Evolutionary conservation across 78 protist species (phyloP).

Genomic region (Tieghemostelium lacteum): DNA sequence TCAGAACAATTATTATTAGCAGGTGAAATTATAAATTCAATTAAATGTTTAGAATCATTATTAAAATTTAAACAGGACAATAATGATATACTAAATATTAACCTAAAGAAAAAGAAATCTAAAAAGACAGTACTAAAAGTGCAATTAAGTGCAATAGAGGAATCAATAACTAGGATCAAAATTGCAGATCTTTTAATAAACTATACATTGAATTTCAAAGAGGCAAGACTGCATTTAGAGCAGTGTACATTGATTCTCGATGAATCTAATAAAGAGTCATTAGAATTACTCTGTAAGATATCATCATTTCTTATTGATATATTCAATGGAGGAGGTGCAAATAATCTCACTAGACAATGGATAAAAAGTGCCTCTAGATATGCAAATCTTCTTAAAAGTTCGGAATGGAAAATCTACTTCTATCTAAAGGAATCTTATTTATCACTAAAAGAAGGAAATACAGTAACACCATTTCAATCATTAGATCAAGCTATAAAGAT

Average conservation of each 20-base stretch:
- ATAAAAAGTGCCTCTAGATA: constrained; percentile 38
- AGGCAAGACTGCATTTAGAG: constrained; percentile 50
- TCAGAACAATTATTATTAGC: constrained; percentile 18
- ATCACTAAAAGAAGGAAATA: constrained; percentile 22
- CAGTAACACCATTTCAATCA: background rate
- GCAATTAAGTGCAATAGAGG: constrained; percentile 10
- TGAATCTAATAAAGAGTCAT: constrained; percentile 5
- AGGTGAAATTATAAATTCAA: constrained; percentile 40
- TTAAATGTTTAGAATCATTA: constrained; percentile 27
- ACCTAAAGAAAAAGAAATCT: background rate
- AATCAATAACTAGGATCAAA: constrained; percentile 42
- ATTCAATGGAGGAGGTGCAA: constrained; percentile 25
- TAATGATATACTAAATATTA: background rate
- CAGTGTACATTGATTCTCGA: constrained; percentile 27
- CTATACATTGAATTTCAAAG: constrained; percentile 34
- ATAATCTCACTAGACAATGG: constrained; percentile 48
- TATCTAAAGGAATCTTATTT: constrained; percentile 33
- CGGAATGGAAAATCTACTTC: constrained; percentile 42
- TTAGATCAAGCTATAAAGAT: constrained; percentile 16
- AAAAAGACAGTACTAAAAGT: background rate
- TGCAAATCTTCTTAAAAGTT: constrained; percentile 10
- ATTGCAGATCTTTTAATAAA: constrained; percentile 37
- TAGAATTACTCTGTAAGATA: constrained; percentile 44
- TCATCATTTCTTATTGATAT: constrained; percentile 29
- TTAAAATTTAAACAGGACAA: constrained; percentile 2